A percentile compares a stretch with the other conserved stretches of the same genome.
Conservation (phyloP, 2,329 filamentous ascomycete genomes). For the Neonectria hederae region DNA sequence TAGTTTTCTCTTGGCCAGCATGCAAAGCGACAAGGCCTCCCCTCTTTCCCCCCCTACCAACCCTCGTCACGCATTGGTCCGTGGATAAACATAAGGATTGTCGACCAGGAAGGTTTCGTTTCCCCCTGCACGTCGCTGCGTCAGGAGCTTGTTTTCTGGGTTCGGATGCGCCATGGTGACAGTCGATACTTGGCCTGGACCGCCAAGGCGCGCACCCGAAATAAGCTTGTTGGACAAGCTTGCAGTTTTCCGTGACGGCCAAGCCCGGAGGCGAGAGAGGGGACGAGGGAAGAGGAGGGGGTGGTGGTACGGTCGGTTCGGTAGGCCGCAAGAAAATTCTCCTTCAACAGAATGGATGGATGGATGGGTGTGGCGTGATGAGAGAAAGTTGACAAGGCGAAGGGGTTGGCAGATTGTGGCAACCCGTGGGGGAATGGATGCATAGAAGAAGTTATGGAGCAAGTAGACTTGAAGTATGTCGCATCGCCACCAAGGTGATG, state of each 20-base stretch:
- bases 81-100: background rate
- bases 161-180: background rate
- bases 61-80: background rate
- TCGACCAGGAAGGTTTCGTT: slow-evolving; percentile 8
- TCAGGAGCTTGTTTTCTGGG: slow-evolving; percentile 14
- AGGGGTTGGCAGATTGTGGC: background rate
- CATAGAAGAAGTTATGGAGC: background rate
- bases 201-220: slow-evolving; percentile 21
- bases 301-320: background rate
- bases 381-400: background rate
- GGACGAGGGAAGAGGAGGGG: background rate
- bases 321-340: background rate
- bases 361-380: background rate
- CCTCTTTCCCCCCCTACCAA: slow-evolving; percentile 14
- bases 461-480: slow-evolving; percentile 5
- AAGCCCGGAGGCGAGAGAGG: slow-evolving; percentile 11
- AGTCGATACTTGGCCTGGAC: slow-evolving; percentile 6
- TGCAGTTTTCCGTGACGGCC: slow-evolving; percentile 19
- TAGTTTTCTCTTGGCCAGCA: slow-evolving; percentile 7
- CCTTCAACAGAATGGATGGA: background rate
- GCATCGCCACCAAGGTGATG: slow-evolving; percentile 12
- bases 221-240: slow-evolving; percentile 28
- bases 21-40: background rate
- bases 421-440: background rate
- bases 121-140: slow-evolving; percentile 14